Evolutionary conservation across 306 rosid genomes (phyloP).

Genomic region (Coriaria nepalensis): DNA sequence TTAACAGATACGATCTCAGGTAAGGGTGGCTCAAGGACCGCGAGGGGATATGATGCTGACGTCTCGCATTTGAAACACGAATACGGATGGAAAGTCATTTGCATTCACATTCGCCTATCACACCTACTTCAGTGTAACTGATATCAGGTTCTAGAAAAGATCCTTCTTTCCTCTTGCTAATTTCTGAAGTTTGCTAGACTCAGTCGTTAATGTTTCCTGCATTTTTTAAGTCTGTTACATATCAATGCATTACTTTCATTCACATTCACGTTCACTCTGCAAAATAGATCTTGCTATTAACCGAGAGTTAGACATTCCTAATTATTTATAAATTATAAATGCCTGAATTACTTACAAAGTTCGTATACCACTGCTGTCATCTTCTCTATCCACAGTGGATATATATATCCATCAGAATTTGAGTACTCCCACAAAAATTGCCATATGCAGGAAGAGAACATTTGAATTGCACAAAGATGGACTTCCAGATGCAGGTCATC

Average conservation of each 20-base stretch:
- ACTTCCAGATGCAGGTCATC: slow-evolving; percentile 97
- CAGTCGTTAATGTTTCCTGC: neutral
- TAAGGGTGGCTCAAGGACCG: slow-evolving; percentile 81
- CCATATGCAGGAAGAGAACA: slow-evolving; percentile 93
- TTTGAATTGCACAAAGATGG: slow-evolving; percentile 93
- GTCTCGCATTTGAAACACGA: slow-evolving; percentile 83
- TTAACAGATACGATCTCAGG: slow-evolving; percentile 72
- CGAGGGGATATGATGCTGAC: slow-evolving; percentile 84
- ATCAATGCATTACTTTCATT: too few relatives aligned
- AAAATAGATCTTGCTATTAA: too few relatives aligned
- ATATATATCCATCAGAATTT: slow-evolving; percentile 32
- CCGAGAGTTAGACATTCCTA: too few relatives aligned
- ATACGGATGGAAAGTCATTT: slow-evolving; percentile 81
- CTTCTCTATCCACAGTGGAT: too few relatives aligned
- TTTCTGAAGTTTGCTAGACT: slow-evolving; percentile 2
- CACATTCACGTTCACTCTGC: too few relatives aligned
- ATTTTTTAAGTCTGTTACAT: too few relatives aligned
- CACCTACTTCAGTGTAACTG: slow-evolving; percentile 85
- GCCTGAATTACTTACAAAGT: too few relatives aligned
- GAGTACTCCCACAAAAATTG: slow-evolving; percentile 87
- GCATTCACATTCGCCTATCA: slow-evolving; percentile 89
- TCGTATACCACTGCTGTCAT: too few relatives aligned
- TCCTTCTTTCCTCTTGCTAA: slow-evolving; percentile 2
- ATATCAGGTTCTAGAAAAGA: slow-evolving; percentile 49
- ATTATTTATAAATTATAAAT: too few relatives aligned